phyloP scores from a whole-genome alignment of 805 yeast species.

The Vanderwaltozyma verrucispora region DNA sequence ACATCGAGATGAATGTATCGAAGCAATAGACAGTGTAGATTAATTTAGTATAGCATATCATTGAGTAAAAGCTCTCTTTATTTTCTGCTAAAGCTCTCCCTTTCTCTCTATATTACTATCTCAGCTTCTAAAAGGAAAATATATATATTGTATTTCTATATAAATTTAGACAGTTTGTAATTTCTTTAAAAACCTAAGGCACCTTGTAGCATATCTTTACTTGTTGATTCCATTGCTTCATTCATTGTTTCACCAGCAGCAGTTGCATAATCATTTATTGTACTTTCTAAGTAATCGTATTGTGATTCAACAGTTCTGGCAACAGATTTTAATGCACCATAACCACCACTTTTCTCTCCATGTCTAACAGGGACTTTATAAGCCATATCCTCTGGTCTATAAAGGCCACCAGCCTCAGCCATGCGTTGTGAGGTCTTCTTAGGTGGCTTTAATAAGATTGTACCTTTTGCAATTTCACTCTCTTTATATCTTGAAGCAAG shows the following conservation, averaged over 20 bases:
- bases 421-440: conserved; percentile 1
- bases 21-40: too few species aligned
- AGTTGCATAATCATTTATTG: conserved; percentile 47
- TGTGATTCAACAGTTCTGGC: conserved; percentile 41
- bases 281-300: conserved; percentile 42
- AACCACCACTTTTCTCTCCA: conserved; percentile 27
- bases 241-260: conserved; percentile 43
- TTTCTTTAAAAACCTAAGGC: conserved; percentile 46
- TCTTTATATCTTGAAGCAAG: conserved; percentile 51
- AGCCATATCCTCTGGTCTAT: conserved; percentile 2
- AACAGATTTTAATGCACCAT: conserved; percentile 32
- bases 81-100: too few species aligned
- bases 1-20: too few species aligned
- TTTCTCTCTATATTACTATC: too few species aligned
- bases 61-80: too few species aligned
- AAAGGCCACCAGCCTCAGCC: conserved; percentile 1
- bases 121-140: too few species aligned
- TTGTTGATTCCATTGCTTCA: conserved; percentile 40
- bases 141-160: too few species aligned
- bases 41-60: too few species aligned
- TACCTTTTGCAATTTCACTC: conserved; percentile 43
- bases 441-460: conserved; percentile 22
- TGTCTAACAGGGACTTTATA: conserved; percentile 42
- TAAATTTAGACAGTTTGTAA: too few species aligned
- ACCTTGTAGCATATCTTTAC: conserved; percentile 40